These are phyloP conservation scores for Adansonia rubrostipa DNA, from an alignment of 441 rosid species.

Conservation along the genomic window DNA sequence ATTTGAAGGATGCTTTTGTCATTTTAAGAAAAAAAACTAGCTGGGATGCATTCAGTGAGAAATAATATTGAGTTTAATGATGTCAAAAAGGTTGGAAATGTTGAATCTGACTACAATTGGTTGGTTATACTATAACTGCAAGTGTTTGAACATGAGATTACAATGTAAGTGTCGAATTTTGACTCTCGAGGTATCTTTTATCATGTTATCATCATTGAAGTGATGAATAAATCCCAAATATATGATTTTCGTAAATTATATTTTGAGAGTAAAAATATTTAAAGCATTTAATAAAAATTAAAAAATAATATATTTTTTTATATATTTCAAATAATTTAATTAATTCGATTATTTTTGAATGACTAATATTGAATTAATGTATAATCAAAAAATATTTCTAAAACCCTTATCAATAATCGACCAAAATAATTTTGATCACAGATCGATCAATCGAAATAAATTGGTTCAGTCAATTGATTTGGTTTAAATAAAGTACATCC, in stretches of 20 bases:
- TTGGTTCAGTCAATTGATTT: too few species aligned
- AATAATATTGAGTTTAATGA: not conserved
- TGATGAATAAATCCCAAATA: not conserved
- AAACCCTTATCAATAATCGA: too few species aligned
- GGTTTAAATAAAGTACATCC: too few species aligned
- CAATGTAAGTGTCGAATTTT: not conserved
- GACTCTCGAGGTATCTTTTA: not conserved
- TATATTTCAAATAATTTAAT: too few species aligned
- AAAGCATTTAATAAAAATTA: too few species aligned
- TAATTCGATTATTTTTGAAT: too few species aligned
- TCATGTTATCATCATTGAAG: not conserved
- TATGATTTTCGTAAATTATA: too few species aligned
- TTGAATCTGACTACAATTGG: conserved; percentile 32
- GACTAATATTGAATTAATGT: too few species aligned
- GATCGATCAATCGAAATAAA: too few species aligned
- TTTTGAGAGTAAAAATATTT: not conserved
- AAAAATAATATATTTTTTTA: too few species aligned
- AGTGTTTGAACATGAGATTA: not conserved
- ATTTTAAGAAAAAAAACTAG: not conserved
- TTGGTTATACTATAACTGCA: not conserved
- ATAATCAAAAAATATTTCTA: too few species aligned
- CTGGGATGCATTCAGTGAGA: not conserved
- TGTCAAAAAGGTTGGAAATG: conserved; percentile 24
- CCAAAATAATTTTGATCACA: too few species aligned
- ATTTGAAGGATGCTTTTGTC: not conserved